A percentile compares a stretch with the other conserved stretches of the same genome.
Conservation (phyloP, 768 basidiomycete genomes). For the Psilocybe cubensis region DNA sequence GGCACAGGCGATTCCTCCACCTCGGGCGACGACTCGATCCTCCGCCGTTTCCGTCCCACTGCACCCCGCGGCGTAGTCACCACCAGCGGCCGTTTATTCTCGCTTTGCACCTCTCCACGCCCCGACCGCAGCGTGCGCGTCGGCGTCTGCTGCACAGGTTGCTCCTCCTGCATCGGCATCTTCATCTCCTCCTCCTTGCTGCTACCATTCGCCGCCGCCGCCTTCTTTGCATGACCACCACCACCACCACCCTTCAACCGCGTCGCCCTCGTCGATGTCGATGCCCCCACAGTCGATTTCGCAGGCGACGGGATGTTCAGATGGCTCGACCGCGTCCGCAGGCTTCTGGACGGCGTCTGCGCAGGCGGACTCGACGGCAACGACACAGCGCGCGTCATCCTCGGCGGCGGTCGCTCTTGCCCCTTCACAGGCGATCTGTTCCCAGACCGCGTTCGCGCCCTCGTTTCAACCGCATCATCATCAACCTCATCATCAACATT, state of each 20-base stretch:
- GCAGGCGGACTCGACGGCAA: constrained; percentile 12
- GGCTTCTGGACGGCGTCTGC: constrained; percentile 7
- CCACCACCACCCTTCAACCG: too few relatives aligned
- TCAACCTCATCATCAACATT: constrained; percentile 13
- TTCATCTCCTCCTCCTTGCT: constrained; percentile 24
- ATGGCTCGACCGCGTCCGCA: constrained; percentile 19
- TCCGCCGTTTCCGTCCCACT: constrained; percentile 24
- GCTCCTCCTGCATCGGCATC: constrained; percentile 29
- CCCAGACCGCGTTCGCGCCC: constrained; percentile 15
- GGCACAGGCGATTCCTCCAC: constrained; percentile 17
- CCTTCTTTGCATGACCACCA: too few relatives aligned
- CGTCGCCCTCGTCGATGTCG: constrained; percentile 12
- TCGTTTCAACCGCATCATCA: constrained; percentile 9
- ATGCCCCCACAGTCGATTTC: constrained; percentile 6
- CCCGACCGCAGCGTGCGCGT: constrained; percentile 33
- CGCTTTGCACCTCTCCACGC: constrained; percentile 18
- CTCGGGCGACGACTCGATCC: constrained; percentile 44
- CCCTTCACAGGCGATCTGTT: constrained; percentile 12
- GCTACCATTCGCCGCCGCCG: constrained; percentile 12
- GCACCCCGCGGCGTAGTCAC: not conserved
- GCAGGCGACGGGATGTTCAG: constrained; percentile 11
- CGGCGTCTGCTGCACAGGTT: constrained; percentile 35
- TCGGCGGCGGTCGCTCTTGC: constrained; percentile 7
- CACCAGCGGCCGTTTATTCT: constrained; percentile 16
- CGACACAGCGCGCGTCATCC: constrained; percentile 8